A percentile compares a stretch with the other conserved stretches of the same genome.
Conservation (phyloP, 23 red algal genomes). For the Cyanidium caldarium region DNA sequence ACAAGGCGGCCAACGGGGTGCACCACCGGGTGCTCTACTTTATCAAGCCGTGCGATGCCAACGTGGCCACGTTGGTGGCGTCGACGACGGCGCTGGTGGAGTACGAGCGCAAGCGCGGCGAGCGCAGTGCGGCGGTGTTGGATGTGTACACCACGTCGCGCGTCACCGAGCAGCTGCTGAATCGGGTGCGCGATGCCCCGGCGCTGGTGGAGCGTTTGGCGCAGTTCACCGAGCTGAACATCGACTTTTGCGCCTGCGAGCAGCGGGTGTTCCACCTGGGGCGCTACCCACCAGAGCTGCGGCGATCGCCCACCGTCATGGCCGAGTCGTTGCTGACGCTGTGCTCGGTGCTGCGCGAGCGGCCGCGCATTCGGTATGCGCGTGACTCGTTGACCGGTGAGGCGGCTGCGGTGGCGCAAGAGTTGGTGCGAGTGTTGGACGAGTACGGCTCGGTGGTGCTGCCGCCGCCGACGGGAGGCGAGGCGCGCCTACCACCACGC, state of each 20-base stretch:
- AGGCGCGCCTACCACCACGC: no score
- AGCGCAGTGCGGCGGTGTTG: background rate
- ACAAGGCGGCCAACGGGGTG: background rate
- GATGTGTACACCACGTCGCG: constrained; percentile 7
- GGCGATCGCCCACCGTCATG: background rate
- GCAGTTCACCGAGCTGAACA: constrained; percentile 14
- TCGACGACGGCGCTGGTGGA: background rate
- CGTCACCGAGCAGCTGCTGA: constrained; percentile 1
- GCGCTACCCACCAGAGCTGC: background rate
- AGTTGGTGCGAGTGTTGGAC: background rate
- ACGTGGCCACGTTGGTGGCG: background rate
- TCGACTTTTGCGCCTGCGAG: constrained; percentile 20
- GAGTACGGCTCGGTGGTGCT: constrained; percentile 6
- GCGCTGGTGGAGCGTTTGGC: constrained; percentile 7
- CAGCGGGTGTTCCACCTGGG: constrained; percentile 9
- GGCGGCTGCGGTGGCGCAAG: constrained; percentile 7
- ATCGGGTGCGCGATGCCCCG: background rate
- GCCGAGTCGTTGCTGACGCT: constrained; percentile 13
- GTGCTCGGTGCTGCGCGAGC: constrained; percentile 11
- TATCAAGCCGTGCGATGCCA: background rate
- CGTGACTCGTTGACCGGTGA: background rate
- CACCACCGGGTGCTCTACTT: background rate
- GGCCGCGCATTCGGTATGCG: constrained; percentile 12
- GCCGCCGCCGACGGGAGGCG: background rate
- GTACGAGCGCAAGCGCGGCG: background rate